Evolutionary conservation across 179 eudicot genomes (phyloP).

Genomic region (Heliamphora ciliata): DNA sequence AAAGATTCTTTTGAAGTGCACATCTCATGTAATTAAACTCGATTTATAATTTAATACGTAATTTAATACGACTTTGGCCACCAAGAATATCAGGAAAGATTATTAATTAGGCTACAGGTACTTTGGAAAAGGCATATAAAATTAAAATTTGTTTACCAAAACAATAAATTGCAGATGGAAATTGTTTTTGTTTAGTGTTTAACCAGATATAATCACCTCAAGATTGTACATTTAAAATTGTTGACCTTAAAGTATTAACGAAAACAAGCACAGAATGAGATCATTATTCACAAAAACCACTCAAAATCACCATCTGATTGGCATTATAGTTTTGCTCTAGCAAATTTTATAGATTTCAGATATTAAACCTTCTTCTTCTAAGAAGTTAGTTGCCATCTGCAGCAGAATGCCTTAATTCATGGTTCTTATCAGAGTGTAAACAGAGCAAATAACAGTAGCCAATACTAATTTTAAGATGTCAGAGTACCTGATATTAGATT

Average conservation of each 20-base stretch:
- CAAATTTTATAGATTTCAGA: neutral
- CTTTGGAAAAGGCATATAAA: too few species aligned
- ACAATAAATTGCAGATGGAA: too few species aligned
- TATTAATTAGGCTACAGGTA: too few species aligned
- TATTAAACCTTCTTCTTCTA: neutral
- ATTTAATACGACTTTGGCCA: too few species aligned
- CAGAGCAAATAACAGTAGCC: neutral
- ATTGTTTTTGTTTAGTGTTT: too few species aligned
- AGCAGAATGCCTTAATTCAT: neutral
- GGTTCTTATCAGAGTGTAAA: neutral
- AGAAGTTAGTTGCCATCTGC: neutral
- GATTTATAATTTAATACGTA: too few species aligned
- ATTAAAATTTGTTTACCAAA: too few species aligned
- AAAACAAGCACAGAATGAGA: neutral
- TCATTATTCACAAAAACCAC: neutral
- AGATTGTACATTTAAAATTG: neutral
- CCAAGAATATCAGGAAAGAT: too few species aligned
- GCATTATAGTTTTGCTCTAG: neutral
- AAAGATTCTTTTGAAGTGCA: too few species aligned
- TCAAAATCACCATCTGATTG: neutral
- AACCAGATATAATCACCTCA: neutral
- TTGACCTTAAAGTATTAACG: neutral
- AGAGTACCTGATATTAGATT: neutral
- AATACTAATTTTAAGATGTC: too few species aligned
- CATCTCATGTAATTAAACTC: too few species aligned